Percentiles rank a stretch among this genome's conserved stretches.
phyloP scores from a whole-genome alignment of 2,329 filamentous ascomycete species.

The Chrysoporthe deuterocubensis region DNA sequence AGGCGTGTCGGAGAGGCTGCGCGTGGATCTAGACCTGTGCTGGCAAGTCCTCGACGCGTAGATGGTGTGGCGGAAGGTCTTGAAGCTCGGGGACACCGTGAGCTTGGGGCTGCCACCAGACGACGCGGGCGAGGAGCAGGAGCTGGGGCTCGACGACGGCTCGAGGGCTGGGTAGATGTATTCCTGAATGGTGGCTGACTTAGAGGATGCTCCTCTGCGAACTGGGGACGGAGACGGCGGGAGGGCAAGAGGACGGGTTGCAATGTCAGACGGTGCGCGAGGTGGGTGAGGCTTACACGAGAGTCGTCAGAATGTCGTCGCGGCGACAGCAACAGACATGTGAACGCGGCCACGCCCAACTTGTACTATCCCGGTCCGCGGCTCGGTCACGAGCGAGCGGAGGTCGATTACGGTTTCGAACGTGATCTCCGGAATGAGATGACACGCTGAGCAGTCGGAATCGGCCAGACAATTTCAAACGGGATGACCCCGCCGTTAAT shows the following conservation, averaged over 20 bases:
- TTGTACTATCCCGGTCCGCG: not conserved
- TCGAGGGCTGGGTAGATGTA: conserved; percentile 15
- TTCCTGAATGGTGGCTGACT: conserved; percentile 27
- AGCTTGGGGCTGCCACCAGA: conserved; percentile 24
- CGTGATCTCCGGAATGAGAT: not conserved
- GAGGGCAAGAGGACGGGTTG: not conserved
- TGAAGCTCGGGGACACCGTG: conserved; percentile 25
- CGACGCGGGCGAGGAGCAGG: conserved; percentile 7
- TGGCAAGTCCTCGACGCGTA: conserved; percentile 24
- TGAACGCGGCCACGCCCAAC: not conserved
- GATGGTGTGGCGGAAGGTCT: conserved; percentile 22
- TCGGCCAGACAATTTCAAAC: not conserved
- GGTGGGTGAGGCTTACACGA: not conserved
- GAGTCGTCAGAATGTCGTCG: too few relatives aligned
- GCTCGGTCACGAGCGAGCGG: not conserved
- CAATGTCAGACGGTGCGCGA: not conserved
- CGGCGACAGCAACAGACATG: not conserved
- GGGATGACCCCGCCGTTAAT: not conserved
- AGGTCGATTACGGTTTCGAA: not conserved
- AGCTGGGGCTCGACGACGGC: conserved; percentile 11
- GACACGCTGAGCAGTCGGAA: not conserved
- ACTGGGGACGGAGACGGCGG: not conserved
- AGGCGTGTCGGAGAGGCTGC: not conserved
- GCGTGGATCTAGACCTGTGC: not conserved
- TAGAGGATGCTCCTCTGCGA: conserved; percentile 12